phyloP scores from a whole-genome alignment of 208 protist species.

The Acanthamoeba triangularis region DNA sequence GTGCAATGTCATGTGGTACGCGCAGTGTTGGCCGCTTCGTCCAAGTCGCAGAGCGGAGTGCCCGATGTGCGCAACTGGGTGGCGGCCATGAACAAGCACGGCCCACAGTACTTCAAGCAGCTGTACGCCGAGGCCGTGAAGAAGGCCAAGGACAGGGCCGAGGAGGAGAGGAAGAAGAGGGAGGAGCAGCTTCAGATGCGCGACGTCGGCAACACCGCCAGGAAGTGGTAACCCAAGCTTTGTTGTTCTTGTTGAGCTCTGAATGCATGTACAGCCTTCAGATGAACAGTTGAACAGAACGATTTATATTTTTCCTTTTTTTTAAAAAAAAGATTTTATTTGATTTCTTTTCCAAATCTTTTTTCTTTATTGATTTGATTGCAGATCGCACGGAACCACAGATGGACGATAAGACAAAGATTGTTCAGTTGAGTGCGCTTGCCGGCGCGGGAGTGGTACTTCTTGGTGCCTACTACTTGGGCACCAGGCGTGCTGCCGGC shows the following conservation, averaged over 20 bases:
- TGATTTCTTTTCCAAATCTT: too few species aligned
- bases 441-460: background rate
- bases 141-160: conserved; percentile 28
- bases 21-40: conserved; percentile 1
- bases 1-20: background rate
- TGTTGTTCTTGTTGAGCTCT: too few species aligned
- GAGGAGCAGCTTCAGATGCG: conserved; percentile 26
- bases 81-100: background rate
- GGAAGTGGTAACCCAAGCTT: background rate
- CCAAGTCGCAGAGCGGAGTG: conserved; percentile 28
- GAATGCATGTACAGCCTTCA: too few species aligned
- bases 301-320: too few species aligned
- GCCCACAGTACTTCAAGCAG: conserved; percentile 1
- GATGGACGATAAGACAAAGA: background rate
- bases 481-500: background rate
- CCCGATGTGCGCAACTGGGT: conserved; percentile 44
- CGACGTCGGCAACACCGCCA: background rate
- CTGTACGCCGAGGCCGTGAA: conserved; percentile 1
- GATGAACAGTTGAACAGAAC: too few species aligned
- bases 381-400: too few species aligned
- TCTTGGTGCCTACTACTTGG: background rate
- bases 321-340: background rate
- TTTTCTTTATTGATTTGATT: too few species aligned
- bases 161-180: background rate
- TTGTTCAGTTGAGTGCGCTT: background rate